Percentiles rank a stretch among this genome's conserved stretches.
Evolutionary conservation across 176 grass and related monocot genomes (phyloP).

Genomic region (Rhynchospora tenuis): DNA sequence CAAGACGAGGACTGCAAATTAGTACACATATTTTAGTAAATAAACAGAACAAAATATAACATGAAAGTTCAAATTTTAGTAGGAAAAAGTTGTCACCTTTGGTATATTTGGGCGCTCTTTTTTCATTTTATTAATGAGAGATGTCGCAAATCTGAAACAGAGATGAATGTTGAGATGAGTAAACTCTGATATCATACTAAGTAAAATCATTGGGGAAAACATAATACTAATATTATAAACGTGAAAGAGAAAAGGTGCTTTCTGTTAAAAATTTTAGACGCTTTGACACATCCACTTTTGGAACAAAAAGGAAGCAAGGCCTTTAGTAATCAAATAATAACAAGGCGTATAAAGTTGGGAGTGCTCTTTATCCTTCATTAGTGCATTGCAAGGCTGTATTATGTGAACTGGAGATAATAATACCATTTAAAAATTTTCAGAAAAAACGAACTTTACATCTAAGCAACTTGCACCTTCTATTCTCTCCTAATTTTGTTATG

Average conservation of each 20-base stretch:
- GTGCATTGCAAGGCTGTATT: constrained; percentile 20
- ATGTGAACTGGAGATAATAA: background rate
- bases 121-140: constrained; percentile 29
- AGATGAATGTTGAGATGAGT: constrained; percentile 21
- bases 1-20: constrained; percentile 59
- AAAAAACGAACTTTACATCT: no score
- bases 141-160: background rate
- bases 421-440: no score
- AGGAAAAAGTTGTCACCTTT: constrained; percentile 34
- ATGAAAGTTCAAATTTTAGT: background rate
- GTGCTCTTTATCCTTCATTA: background rate
- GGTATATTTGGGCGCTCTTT: constrained; percentile 42
- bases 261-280: background rate
- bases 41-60: background rate
- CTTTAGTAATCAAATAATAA: background rate
- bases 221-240: background rate
- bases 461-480: no score
- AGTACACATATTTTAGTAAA: background rate
- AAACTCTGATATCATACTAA: constrained; percentile 1
- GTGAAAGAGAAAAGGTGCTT: background rate
- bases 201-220: background rate
- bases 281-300: background rate
- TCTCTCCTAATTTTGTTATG: background rate
- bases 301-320: background rate
- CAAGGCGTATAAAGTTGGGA: background rate